Evolutionary conservation across 345 rosid genomes (phyloP).

Genomic region (Rhodomyrtus tomentosa): DNA sequence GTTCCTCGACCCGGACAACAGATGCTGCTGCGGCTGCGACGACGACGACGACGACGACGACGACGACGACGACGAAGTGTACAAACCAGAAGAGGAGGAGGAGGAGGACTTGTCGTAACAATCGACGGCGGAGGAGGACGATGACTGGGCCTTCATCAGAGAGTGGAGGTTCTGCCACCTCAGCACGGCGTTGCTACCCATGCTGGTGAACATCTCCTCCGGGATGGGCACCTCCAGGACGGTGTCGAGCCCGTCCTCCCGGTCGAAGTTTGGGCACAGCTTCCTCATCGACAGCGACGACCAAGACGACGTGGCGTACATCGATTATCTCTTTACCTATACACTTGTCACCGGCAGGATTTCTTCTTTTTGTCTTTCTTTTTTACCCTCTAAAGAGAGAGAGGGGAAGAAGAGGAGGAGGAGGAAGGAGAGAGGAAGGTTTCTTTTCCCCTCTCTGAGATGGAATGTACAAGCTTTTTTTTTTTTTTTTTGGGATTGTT

Average conservation of each 20-base stretch:
- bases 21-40: constrained; percentile 7
- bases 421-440: background rate
- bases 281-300: constrained; percentile 26
- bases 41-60: background rate
- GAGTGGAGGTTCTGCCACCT: constrained; percentile 76
- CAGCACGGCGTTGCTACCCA: constrained; percentile 45
- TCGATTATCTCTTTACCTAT: background rate
- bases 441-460: constrained; percentile 3
- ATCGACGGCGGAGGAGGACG: background rate
- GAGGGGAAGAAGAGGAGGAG: background rate
- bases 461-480: background rate
- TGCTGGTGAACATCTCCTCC: constrained; percentile 57
- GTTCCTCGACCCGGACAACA: constrained; percentile 56
- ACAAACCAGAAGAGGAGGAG: background rate
- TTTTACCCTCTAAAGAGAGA: background rate
- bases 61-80: background rate
- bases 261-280: constrained; percentile 54
- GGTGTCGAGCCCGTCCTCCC: constrained; percentile 46
- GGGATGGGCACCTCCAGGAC: constrained; percentile 76
- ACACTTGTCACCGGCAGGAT: background rate
- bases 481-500: background rate
- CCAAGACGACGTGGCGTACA: background rate
- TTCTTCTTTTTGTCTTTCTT: background rate
- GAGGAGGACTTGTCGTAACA: background rate
- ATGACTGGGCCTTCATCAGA: constrained; percentile 54